Percentiles rank a stretch among this genome's conserved stretches.
Evolutionary conservation across 169 alveolate genomes (phyloP).

Genomic region (Perkinsus marinus): DNA sequence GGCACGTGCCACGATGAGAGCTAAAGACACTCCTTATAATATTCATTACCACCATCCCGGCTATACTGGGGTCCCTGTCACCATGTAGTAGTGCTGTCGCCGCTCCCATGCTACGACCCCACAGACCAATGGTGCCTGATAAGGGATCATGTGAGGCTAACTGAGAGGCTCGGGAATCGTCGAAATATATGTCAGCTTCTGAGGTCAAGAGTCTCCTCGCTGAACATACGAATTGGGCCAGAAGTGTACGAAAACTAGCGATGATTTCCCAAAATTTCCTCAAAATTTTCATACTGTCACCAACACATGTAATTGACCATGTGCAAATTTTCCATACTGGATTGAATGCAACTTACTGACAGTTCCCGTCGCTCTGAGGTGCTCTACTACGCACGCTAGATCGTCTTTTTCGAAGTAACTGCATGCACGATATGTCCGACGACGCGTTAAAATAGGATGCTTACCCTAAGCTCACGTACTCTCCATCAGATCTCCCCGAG

Average conservation of each 20-base stretch:
- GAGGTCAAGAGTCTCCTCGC: no score
- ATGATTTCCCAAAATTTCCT: no score
- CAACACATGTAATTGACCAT: no score
- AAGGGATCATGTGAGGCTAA: no score
- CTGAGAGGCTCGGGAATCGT: no score
- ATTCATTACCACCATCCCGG: conserved; percentile 32
- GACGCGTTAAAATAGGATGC: neutral
- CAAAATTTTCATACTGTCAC: no score
- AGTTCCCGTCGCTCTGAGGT: conserved; percentile 25
- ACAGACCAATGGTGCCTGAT: conserved; percentile 37
- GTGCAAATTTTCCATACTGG: no score
- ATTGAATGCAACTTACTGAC: conserved; percentile 19
- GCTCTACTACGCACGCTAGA: conserved; percentile 31
- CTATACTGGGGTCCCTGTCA: conserved; percentile 47
- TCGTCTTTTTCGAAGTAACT: conserved; percentile 49
- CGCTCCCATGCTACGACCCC: conserved; percentile 65
- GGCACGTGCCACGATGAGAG: no score
- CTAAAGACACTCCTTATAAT: no score
- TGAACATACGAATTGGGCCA: no score
- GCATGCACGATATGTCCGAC: neutral
- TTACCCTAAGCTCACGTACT: conserved; percentile 49
- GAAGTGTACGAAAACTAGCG: no score
- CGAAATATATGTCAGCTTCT: no score
- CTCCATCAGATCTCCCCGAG: conserved; percentile 59
- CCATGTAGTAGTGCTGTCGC: conserved; percentile 51